Base-by-base conservation (phyloP, 495 filamentous ascomycete genomes). In the Acidiella bohemica region DNA sequence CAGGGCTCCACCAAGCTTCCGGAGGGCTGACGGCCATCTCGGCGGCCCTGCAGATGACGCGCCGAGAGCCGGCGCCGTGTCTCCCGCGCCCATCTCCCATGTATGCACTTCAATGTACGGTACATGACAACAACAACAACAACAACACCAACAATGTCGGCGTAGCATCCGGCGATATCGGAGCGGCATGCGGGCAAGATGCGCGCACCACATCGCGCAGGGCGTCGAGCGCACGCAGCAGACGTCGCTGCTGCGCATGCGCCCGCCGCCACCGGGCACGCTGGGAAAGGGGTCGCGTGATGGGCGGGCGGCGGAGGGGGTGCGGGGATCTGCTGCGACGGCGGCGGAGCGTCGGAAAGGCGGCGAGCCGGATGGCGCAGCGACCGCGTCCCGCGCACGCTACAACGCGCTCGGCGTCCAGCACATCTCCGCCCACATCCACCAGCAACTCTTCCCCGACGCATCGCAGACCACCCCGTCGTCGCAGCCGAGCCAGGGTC, bases 371-470 rank as follows among this genome's bases (percentile, higher is more conserved):
- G 18, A 22, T 51, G 27, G 21, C 31, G 20, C 43, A 10, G 24
- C 47, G 6, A 39, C 78, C 29, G 64, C 67, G 19, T 68, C 75
- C 24, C 51, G 64, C 23, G 64, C 79, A 25, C 76, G 88, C 38
- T 84, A 76, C 63, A 96, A 95, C 56, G 80, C 90, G 41, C 82
- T 99, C 48, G 83, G 84, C 18, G 84, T 99, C 18, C 92, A 99
- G 62, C 87, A 94, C 50, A 57, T 99, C 29, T 90, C 83, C 65
- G 67, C 68, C 40, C 69, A 79, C 67, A 71, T 99, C 24, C 78
- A 85, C 59, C 52, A 73, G 3, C 92, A 96, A 58, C 65, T 97
- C 29, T 97, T 97, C 56, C 67, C 65, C n/a, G 60, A 64, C 27
- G 24, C 24, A n/a, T 13, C 2, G 30, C 65, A 71, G 41, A 50